These are phyloP conservation scores for Thraustotheca clavata DNA, from an alignment of 352 stramenopile genomes.

Conservation along the genomic window DNA sequence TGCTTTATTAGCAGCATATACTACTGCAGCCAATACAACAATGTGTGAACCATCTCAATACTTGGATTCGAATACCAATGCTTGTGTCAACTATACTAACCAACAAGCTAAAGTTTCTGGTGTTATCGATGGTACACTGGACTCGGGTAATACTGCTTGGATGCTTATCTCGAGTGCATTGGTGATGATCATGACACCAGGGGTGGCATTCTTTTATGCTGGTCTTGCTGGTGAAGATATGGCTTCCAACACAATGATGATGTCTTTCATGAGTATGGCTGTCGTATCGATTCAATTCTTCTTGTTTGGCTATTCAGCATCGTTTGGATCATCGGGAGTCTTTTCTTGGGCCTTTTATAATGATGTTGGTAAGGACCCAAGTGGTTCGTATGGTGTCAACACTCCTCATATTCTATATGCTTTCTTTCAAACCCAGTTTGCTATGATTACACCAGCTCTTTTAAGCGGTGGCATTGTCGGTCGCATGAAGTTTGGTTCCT, in stretches of 20 bases:
- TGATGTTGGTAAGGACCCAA: slow-evolving; percentile 35
- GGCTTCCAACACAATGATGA: slow-evolving; percentile 74
- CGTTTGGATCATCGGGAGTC: slow-evolving; percentile 47
- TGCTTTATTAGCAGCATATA: no score
- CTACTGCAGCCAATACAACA: not conserved
- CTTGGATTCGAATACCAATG: slow-evolving; percentile 26
- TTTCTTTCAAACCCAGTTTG: slow-evolving; percentile 80
- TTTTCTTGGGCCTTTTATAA: slow-evolving; percentile 53
- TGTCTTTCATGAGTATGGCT: slow-evolving; percentile 67
- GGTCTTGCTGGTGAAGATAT: slow-evolving; percentile 59
- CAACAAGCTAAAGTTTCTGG: slow-evolving; percentile 28
- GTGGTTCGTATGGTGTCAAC: slow-evolving; percentile 41
- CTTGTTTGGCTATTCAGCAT: slow-evolving; percentile 59
- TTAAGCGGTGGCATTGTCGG: slow-evolving; percentile 75
- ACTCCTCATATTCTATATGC: slow-evolving; percentile 68
- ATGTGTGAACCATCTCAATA: slow-evolving; percentile 30
- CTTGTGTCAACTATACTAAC: slow-evolving; percentile 34
- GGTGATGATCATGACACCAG: slow-evolving; percentile 66
- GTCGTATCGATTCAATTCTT: slow-evolving; percentile 79
- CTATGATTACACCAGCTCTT: slow-evolving; percentile 66
- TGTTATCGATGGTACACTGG: slow-evolving; percentile 29
- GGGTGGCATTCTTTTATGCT: slow-evolving; percentile 72
- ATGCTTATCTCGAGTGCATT: slow-evolving; percentile 41
- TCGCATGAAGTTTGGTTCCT: slow-evolving; percentile 69
- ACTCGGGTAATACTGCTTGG: slow-evolving; percentile 58